Conservation (phyloP, 2,329 filamentous ascomycete genomes). For the Venturia oleaginea region DNA sequence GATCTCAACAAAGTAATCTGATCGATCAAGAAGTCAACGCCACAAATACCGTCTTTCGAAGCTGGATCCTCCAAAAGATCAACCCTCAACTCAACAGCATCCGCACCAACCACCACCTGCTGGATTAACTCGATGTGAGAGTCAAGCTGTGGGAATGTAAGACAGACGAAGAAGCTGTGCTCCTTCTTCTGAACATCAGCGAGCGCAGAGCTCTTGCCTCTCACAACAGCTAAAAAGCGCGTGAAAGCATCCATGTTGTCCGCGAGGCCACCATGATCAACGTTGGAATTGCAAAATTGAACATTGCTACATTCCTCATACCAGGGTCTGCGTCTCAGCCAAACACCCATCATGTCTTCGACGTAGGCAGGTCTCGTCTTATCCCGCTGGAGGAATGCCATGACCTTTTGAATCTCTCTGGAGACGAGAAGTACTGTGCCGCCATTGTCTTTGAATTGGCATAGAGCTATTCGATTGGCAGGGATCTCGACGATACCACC, state of each 20-base stretch:
- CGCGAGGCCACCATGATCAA: slow-evolving; percentile 39
- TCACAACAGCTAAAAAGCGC: slow-evolving; percentile 62
- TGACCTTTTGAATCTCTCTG: slow-evolving; percentile 76
- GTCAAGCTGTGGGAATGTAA: slow-evolving; percentile 71
- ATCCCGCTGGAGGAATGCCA: slow-evolving; percentile 80
- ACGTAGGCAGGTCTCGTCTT: slow-evolving; percentile 87
- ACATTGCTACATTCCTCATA: slow-evolving; percentile 91
- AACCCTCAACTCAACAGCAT: slow-evolving; percentile 90
- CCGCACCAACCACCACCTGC: slow-evolving; percentile 69
- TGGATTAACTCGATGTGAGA: slow-evolving; percentile 56
- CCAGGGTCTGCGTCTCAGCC: slow-evolving; percentile 79
- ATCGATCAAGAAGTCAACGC: slow-evolving; percentile 66
- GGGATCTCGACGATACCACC: slow-evolving; percentile 85
- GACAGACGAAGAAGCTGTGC: slow-evolving; percentile 84
- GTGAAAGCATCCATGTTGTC: slow-evolving; percentile 59
- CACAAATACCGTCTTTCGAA: slow-evolving; percentile 46
- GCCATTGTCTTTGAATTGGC: slow-evolving; percentile 62
- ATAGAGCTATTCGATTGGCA: slow-evolving; percentile 67
- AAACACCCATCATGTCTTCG: slow-evolving; percentile 86
- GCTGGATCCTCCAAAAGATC: slow-evolving; percentile 74
- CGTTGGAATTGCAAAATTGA: slow-evolving; percentile 76
- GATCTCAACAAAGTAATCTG: slow-evolving; percentile 75
- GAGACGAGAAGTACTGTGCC: slow-evolving; percentile 83
- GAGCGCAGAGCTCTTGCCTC: slow-evolving; percentile 48
- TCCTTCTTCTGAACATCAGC: slow-evolving; percentile 52